phyloP scores from a whole-genome alignment of 139 green algal genomes.

The Edaphochlamys debaryana region DNA sequence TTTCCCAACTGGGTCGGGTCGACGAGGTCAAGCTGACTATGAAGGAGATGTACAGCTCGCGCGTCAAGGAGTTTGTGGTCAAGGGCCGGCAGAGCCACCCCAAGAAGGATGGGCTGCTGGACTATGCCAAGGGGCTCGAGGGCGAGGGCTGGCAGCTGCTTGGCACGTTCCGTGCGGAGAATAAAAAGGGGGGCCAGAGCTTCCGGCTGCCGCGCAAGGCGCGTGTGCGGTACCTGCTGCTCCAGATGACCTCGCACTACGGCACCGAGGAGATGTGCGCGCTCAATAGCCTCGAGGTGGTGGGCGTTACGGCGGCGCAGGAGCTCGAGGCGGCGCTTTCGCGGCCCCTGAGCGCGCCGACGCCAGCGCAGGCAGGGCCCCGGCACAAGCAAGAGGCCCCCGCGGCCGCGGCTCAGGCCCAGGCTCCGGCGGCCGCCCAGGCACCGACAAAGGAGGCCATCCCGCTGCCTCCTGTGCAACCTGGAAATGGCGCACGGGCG shows the following conservation, averaged over 20 bases:
- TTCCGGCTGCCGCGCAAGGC: constrained; percentile 62
- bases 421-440: background rate
- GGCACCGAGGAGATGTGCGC: constrained; percentile 86
- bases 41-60: constrained; percentile 86
- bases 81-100: constrained; percentile 57
- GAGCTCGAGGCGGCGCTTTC: constrained; percentile 84
- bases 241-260: constrained; percentile 77
- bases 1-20: constrained; percentile 74
- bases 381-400: background rate
- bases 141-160: constrained; percentile 74
- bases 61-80: constrained; percentile 67
- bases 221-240: constrained; percentile 76
- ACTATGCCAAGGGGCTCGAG: constrained; percentile 59
- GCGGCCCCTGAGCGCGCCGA: constrained; percentile 28
- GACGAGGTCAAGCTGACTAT: constrained; percentile 72
- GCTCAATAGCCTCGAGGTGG: constrained; percentile 84
- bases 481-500: too few relatives aligned
- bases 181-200: constrained; percentile 78
- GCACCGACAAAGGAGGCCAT: background rate
- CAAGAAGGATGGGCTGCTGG: constrained; percentile 55
- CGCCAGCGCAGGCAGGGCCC: background rate
- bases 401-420: background rate
- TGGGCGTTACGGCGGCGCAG: constrained; percentile 81
- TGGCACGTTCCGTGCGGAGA: constrained; percentile 78
- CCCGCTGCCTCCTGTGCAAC: background rate